Evolutionary conservation across 768 basidiomycete species (phyloP).

Genomic region (Tulasnella sp.): DNA sequence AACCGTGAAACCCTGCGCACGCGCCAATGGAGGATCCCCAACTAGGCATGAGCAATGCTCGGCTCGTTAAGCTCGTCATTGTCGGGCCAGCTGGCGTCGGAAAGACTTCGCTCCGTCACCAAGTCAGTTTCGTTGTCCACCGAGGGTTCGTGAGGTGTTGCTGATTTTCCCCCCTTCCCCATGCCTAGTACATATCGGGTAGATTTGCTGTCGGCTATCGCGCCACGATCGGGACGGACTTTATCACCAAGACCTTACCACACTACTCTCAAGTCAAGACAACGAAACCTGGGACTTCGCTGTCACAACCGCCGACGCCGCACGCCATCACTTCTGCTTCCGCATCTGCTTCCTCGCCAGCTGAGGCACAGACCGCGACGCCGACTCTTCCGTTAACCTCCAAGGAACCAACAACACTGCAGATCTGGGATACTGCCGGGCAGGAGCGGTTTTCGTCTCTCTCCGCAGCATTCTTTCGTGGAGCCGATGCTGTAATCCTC

Average conservation of each 20-base stretch:
- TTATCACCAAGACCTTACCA: conserved; percentile 73
- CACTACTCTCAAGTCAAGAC: conserved; percentile 51
- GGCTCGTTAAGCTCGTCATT: conserved; percentile 70
- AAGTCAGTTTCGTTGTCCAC: conserved; percentile 33
- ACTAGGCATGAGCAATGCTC: background rate
- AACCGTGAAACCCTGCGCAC: conserved; percentile 11
- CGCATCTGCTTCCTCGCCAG: background rate
- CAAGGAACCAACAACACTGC: conserved; percentile 61
- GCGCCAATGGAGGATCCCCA: conserved; percentile 6
- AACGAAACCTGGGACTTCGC: background rate
- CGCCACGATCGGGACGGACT: conserved; percentile 89
- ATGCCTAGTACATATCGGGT: conserved; percentile 68
- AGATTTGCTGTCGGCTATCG: conserved; percentile 76
- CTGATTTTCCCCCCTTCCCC: background rate
- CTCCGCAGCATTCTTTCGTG: conserved; percentile 81
- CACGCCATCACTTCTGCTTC: background rate
- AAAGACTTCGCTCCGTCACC: conserved; percentile 46
- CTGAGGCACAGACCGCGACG: background rate
- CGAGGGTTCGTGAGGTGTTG: background rate
- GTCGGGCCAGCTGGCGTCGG: conserved; percentile 85
- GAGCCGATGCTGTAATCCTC: conserved; percentile 78
- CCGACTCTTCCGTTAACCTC: conserved; percentile 37
- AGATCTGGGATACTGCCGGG: conserved; percentile 83
- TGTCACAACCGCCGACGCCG: background rate
- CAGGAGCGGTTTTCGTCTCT: conserved; percentile 87